phyloP scores from a whole-genome alignment of 139 green algal species.

The Volvox africanus region DNA sequence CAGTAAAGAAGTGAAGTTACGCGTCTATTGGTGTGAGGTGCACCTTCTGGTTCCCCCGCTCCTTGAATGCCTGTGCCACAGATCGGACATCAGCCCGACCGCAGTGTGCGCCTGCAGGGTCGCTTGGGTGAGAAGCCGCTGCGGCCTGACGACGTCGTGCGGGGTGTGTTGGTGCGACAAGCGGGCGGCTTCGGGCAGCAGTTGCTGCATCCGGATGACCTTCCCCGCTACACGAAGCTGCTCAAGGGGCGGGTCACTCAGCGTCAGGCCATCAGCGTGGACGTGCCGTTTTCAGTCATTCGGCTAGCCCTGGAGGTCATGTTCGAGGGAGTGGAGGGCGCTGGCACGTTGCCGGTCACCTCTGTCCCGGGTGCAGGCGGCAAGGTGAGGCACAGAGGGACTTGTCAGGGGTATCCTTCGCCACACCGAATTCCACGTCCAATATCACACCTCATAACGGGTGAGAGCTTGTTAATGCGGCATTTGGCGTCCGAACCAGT shows the following conservation, averaged over 20 bases:
- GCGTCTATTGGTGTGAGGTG: too few species aligned
- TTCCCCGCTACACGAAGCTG: slow-evolving; percentile 91
- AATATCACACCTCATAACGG: too few species aligned
- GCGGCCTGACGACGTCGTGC: slow-evolving; percentile 51
- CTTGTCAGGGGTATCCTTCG: too few species aligned
- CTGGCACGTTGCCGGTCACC: slow-evolving; percentile 34
- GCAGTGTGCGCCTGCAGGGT: slow-evolving; percentile 74
- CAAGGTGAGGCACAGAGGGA: not conserved
- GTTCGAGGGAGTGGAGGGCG: slow-evolving; percentile 89
- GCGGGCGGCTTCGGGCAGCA: slow-evolving; percentile 51
- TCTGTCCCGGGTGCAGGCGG: not conserved
- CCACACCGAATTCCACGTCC: too few species aligned
- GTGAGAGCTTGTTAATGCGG: too few species aligned
- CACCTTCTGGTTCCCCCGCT: too few species aligned
- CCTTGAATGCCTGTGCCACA: slow-evolving; percentile 21
- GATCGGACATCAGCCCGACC: slow-evolving; percentile 75
- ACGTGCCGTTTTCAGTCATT: slow-evolving; percentile 72
- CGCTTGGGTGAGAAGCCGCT: slow-evolving; percentile 79
- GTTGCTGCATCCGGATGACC: slow-evolving; percentile 89
- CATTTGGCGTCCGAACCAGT: too few species aligned
- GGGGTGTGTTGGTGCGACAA: slow-evolving; percentile 79
- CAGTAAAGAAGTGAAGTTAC: too few species aligned
- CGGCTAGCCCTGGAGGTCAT: slow-evolving; percentile 89
- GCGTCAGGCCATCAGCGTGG: slow-evolving; percentile 81
- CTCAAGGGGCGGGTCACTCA: slow-evolving; percentile 82